A percentile compares a stretch with the other conserved stretches of the same genome.
Conservation (phyloP, 331 rosid species). For the Quercus lobata region DNA sequence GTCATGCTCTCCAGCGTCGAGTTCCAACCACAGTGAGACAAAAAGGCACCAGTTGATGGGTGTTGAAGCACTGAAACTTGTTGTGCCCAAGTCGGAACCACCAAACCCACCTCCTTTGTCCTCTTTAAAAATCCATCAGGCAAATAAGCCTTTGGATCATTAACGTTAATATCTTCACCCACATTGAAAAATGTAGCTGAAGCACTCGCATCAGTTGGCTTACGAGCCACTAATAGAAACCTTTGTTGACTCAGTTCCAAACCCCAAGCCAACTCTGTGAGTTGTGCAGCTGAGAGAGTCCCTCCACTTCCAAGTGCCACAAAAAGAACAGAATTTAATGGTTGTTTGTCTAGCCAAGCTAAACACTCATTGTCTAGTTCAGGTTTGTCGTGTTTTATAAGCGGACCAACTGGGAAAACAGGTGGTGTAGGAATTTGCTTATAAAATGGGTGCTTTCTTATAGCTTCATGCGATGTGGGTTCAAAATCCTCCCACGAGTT, state of each 20-base stretch:
- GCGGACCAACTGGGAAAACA: conserved; percentile 24
- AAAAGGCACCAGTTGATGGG: conserved; percentile 29
- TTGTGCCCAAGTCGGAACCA: conserved; percentile 31
- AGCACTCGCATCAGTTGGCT: not conserved
- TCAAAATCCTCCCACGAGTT: conserved; percentile 50
- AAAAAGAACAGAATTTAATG: conserved; percentile 24
- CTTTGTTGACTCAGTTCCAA: conserved; percentile 27
- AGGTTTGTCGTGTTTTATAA: conserved; percentile 21
- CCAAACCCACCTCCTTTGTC: conserved; percentile 15
- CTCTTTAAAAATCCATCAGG: conserved; percentile 34
- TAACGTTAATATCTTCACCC: not conserved
- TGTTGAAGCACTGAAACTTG: conserved; percentile 25
- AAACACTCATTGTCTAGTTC: conserved; percentile 3
- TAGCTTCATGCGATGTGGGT: conserved; percentile 21
- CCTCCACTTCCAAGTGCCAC: conserved; percentile 39
- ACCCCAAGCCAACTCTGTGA: conserved; percentile 36
- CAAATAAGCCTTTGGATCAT: conserved; percentile 11
- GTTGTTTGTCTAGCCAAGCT: conserved; percentile 38
- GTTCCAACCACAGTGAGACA: conserved; percentile 56
- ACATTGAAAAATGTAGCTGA: conserved; percentile 22
- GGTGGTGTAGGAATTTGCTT: conserved; percentile 18
- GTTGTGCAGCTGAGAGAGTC: conserved; percentile 1
- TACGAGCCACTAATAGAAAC: conserved; percentile 35
- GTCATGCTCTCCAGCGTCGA: conserved; percentile 41
- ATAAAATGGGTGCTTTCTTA: conserved; percentile 28